Evolutionary conservation across 345 rosid species (phyloP).

Genomic region (Pugionium dolabratum): DNA sequence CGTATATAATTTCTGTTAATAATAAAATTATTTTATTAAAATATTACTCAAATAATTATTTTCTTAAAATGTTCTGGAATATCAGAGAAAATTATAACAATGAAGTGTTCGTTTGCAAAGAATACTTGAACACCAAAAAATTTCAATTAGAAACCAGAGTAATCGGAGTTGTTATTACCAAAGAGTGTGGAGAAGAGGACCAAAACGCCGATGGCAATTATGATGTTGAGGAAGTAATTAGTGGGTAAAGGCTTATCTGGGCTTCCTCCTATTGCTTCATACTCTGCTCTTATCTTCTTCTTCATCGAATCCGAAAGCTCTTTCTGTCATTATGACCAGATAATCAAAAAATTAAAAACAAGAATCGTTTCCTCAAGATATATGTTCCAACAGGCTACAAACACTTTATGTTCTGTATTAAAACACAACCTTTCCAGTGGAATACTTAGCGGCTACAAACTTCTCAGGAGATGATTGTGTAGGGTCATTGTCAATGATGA

Average conservation of each 20-base stretch:
- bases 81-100: not conserved
- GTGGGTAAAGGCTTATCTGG: slow-evolving; percentile 74
- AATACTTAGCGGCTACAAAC: slow-evolving; percentile 86
- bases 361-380: not conserved
- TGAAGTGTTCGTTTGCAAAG: slow-evolving; percentile 10
- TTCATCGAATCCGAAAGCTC: slow-evolving; percentile 87
- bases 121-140: not conserved
- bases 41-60: too few relatives aligned
- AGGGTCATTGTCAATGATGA: slow-evolving; percentile 54
- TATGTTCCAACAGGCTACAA: not conserved
- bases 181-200: slow-evolving; percentile 65
- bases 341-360: not conserved
- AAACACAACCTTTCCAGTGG: slow-evolving; percentile 68
- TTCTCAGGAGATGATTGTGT: slow-evolving; percentile 59
- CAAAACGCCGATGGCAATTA: slow-evolving; percentile 65
- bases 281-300: slow-evolving; percentile 90
- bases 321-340: slow-evolving; percentile 50
- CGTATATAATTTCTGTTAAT: too few relatives aligned
- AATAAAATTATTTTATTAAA: too few relatives aligned
- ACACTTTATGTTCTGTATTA: not conserved
- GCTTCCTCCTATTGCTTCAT: slow-evolving; percentile 77
- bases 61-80: too few relatives aligned
- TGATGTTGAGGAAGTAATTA: slow-evolving; percentile 83
- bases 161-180: slow-evolving; percentile 50
- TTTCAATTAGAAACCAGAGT: slow-evolving; percentile 30